These are phyloP conservation scores for Linnemannia exigua DNA, from an alignment of 192 early-diverging fungal genomes.

Conservation along the genomic window DNA sequence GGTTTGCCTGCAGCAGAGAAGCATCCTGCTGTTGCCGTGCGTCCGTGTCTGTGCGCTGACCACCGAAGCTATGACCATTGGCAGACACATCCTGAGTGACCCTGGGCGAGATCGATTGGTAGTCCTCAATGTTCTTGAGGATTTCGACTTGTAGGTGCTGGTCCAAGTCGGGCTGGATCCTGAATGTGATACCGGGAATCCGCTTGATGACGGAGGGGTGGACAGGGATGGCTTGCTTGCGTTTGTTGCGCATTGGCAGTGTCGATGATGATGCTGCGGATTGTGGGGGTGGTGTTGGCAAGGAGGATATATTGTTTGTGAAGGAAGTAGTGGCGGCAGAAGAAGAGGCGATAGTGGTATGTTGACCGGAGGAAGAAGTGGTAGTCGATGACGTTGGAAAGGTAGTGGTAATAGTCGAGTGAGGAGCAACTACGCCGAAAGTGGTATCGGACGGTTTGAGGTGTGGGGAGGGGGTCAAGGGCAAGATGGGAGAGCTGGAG, in stretches of 20 bases:
- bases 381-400: constrained; percentile 8
- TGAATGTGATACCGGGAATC: constrained; percentile 51
- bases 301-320: background rate
- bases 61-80: background rate
- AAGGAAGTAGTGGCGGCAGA: background rate
- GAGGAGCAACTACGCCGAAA: background rate
- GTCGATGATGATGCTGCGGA: constrained; percentile 10
- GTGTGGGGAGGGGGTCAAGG: constrained; percentile 35
- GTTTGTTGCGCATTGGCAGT: constrained; percentile 33
- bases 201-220: constrained; percentile 41
- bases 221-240: constrained; percentile 51
- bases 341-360: background rate
- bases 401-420: background rate
- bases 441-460: constrained; percentile 10
- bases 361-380: background rate
- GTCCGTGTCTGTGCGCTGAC: background rate
- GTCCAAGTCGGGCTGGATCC: constrained; percentile 36
- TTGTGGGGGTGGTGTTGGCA: background rate
- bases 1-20: constrained; percentile 16
- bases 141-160: constrained; percentile 43
- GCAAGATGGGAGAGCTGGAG: constrained; percentile 19
- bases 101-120: background rate
- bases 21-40: background rate
- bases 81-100: background rate
- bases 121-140: constrained; percentile 46